phyloP scores from a whole-genome alignment of 73 alveolate genomes.

The Paramecium sexaurelia region DNA sequence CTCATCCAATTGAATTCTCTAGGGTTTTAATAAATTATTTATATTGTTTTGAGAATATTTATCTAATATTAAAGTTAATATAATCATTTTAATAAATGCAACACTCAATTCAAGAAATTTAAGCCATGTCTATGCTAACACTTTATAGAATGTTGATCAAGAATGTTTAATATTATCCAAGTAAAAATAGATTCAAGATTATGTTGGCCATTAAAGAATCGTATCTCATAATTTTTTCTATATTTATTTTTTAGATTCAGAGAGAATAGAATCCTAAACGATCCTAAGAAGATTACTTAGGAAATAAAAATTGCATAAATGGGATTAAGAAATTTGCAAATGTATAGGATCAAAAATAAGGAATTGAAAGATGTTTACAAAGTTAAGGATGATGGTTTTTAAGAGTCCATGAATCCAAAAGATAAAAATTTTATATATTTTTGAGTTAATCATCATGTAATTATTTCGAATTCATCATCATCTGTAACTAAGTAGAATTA shows the following conservation, averaged over 20 bases:
- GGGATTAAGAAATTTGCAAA: conserved; percentile 4
- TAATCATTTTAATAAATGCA: not conserved
- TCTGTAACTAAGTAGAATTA: not conserved
- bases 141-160: conserved; percentile 44
- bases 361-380: conserved; percentile 32
- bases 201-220: conserved; percentile 49
- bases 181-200: conserved; percentile 45
- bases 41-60: not conserved
- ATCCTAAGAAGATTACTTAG: not conserved
- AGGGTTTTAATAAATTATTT: not conserved
- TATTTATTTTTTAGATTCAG: not conserved
- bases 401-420: conserved; percentile 16
- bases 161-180: conserved; percentile 56
- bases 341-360: conserved; percentile 25
- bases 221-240: not conserved
- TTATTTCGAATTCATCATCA: not conserved
- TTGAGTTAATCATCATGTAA: conserved; percentile 33
- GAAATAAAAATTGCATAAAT: conserved; percentile 47
- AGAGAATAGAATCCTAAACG: not conserved
- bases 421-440: conserved; percentile 57
- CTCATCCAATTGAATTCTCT: not conserved
- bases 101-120: not conserved
- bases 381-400: conserved; percentile 16
- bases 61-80: not conserved
- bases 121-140: not conserved